A percentile compares a stretch with the other conserved stretches of the same genome.
These are phyloP conservation scores for Magnaporthiopsis rhizophila DNA, from an alignment of 2,329 filamentous ascomycete species.

Conservation along the genomic window DNA sequence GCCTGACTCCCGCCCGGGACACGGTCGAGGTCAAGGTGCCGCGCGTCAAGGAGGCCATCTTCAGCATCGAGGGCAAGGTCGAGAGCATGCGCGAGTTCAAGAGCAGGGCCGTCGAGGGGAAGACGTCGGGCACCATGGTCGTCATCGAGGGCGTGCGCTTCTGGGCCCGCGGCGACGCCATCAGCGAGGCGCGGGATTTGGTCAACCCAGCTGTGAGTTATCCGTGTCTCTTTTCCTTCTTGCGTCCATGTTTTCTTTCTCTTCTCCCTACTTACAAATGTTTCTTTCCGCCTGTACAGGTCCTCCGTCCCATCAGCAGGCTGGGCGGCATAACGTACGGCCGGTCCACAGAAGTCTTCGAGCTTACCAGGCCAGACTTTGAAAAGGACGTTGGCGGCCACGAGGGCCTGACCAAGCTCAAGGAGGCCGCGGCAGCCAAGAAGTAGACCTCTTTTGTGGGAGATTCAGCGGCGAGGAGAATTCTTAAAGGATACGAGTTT, in stretches of 20 bases:
- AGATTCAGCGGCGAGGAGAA: not conserved
- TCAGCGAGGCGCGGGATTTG: constrained; percentile 67
- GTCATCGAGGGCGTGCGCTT: constrained; percentile 80
- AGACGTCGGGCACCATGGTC: constrained; percentile 65
- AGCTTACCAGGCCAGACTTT: constrained; percentile 59
- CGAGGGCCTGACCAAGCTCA: constrained; percentile 50
- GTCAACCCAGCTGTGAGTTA: constrained; percentile 59
- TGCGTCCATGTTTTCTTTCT: not conserved
- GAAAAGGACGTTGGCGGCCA: constrained; percentile 41
- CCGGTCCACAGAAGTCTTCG: constrained; percentile 59
- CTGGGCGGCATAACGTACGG: constrained; percentile 84
- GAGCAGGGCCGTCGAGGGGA: constrained; percentile 59
- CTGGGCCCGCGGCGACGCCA: constrained; percentile 82
- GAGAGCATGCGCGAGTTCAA: constrained; percentile 72
- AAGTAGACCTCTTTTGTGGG: constrained; percentile 11
- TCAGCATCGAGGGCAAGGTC: constrained; percentile 74
- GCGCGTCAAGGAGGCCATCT: constrained; percentile 73
- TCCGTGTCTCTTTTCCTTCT: not conserved
- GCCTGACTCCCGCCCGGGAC: constrained; percentile 58
- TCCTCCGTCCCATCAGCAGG: constrained; percentile 68
- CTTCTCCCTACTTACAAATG: not conserved
- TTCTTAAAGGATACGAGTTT: not conserved
- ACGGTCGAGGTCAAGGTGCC: constrained; percentile 55
- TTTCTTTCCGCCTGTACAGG: constrained; percentile 30
- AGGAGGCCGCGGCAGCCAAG: constrained; percentile 31